These are phyloP conservation scores for Hygrophila difformis DNA, from an alignment of 257 asterid genomes.

Conservation along the genomic window DNA sequence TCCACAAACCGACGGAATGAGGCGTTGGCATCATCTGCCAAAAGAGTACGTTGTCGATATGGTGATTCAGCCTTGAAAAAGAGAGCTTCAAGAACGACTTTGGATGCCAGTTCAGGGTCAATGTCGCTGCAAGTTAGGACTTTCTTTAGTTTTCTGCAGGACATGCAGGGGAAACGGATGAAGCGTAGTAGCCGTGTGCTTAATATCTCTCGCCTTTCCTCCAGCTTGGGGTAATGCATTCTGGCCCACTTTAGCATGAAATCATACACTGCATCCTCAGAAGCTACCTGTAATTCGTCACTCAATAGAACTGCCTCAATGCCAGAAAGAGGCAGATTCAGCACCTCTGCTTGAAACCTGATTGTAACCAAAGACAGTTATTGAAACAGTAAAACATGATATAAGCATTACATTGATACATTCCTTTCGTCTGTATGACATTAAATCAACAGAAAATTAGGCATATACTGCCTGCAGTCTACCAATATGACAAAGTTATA, in stretches of 20 bases:
- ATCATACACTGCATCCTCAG: conserved; percentile 79
- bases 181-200: conserved; percentile 48
- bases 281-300: conserved; percentile 72
- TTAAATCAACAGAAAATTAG: no score
- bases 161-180: conserved; percentile 83
- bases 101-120: conserved; percentile 50
- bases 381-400: no score
- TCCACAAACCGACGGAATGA: conserved; percentile 42
- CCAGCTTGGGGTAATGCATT: conserved; percentile 46
- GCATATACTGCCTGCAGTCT: no score
- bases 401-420: no score
- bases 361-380: background rate
- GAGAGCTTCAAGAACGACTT: conserved; percentile 69
- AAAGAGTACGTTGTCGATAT: conserved; percentile 47
- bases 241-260: conserved; percentile 75
- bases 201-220: conserved; percentile 53
- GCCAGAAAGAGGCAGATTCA: conserved; percentile 69
- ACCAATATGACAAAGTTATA: no score
- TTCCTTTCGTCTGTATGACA: no score
- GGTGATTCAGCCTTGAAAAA: conserved; percentile 78
- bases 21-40: conserved; percentile 32
- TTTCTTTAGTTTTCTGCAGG: conserved; percentile 69
- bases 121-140: conserved; percentile 58
- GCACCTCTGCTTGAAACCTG: conserved; percentile 67
- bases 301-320: conserved; percentile 64